Conservation (phyloP, 2,329 filamentous ascomycete genomes). For the Nigrograna mackinnonii region DNA sequence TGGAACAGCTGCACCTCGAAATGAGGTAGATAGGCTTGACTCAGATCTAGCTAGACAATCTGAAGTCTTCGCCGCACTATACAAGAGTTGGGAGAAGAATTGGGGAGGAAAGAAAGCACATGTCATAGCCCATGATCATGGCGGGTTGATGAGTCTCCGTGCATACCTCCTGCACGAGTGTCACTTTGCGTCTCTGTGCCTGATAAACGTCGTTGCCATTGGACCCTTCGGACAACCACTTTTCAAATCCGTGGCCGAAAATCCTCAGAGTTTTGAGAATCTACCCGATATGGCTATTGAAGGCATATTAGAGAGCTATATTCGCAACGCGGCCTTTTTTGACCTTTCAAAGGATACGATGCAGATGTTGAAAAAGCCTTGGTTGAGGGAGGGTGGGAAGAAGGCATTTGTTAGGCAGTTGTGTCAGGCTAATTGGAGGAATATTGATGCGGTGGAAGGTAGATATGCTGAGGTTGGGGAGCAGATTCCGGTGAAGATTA, state of each 20-base stretch:
- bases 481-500: slow-evolving; percentile 16
- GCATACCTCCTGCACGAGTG: slow-evolving; percentile 18
- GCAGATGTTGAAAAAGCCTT: slow-evolving; percentile 15
- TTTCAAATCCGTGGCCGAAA: slow-evolving; percentile 18
- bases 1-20: background rate
- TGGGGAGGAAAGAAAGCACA: slow-evolving; percentile 14
- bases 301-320: slow-evolving; percentile 21
- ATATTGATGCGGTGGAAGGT: slow-evolving; percentile 16
- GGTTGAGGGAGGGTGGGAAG: slow-evolving; percentile 17
- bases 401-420: slow-evolving; percentile 20
- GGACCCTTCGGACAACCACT: slow-evolving; percentile 21
- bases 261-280: slow-evolving; percentile 12
- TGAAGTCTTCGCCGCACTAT: slow-evolving; percentile 17
- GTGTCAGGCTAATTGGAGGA: slow-evolving; percentile 21
- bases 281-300: slow-evolving; percentile 19
- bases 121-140: slow-evolving; percentile 23
- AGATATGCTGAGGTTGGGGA: slow-evolving; percentile 16
- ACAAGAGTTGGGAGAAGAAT: slow-evolving; percentile 14
- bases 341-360: slow-evolving; percentile 8
- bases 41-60: slow-evolving; percentile 19
- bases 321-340: slow-evolving; percentile 16
- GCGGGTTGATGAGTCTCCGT: slow-evolving; percentile 22
- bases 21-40: slow-evolving; percentile 12
- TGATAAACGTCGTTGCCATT: slow-evolving; percentile 22
- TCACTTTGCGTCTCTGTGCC: slow-evolving; percentile 17